Percentiles rank a stretch among this genome's conserved stretches.
Conservation (phyloP, 805 yeast genomes). For the Nakazawaea sp. region DNA sequence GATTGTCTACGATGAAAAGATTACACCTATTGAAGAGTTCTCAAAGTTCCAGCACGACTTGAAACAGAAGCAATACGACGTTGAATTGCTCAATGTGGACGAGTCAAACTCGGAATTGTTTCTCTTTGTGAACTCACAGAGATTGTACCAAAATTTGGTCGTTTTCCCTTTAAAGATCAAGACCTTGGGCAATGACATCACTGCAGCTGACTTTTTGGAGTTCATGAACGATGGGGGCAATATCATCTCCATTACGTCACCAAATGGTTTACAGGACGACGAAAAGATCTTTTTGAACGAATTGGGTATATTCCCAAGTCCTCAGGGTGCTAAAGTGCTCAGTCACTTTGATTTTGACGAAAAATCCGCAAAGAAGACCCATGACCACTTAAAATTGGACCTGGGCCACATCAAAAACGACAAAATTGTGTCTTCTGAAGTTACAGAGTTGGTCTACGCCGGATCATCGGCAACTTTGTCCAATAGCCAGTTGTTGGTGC, state of each 20-base stretch:
- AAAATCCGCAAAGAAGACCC: conserved; percentile 14
- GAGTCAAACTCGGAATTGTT: conserved; percentile 12
- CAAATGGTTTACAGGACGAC: conserved; percentile 49
- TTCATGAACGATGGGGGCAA: conserved; percentile 71
- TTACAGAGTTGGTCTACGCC: conserved; percentile 14
- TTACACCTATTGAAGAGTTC: conserved; percentile 13
- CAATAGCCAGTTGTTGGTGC: conserved; percentile 64
- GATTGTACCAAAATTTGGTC: conserved; percentile 47
- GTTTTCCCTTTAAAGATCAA: conserved; percentile 52
- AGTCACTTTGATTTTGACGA: conserved; percentile 49
- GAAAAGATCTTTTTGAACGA: conserved; percentile 65
- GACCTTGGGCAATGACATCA: conserved; percentile 30
- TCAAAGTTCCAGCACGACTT: conserved; percentile 17
- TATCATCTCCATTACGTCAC: conserved; percentile 53
- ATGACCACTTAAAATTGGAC: conserved; percentile 16
- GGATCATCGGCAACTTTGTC: conserved; percentile 69
- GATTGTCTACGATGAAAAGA: conserved; percentile 6
- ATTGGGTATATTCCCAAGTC: conserved; percentile 79
- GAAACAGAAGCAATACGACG: conserved; percentile 12
- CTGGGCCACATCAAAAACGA: conserved; percentile 25
- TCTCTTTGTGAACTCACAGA: conserved; percentile 34
- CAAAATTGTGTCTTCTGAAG: conserved; percentile 15
- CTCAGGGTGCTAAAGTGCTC: conserved; percentile 54
- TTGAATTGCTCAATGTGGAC: conserved; percentile 16
- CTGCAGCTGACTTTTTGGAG: conserved; percentile 44